phyloP scores from a whole-genome alignment of 1,284 basidiomycete genomes.

The Trichosporon asahii region DNA sequence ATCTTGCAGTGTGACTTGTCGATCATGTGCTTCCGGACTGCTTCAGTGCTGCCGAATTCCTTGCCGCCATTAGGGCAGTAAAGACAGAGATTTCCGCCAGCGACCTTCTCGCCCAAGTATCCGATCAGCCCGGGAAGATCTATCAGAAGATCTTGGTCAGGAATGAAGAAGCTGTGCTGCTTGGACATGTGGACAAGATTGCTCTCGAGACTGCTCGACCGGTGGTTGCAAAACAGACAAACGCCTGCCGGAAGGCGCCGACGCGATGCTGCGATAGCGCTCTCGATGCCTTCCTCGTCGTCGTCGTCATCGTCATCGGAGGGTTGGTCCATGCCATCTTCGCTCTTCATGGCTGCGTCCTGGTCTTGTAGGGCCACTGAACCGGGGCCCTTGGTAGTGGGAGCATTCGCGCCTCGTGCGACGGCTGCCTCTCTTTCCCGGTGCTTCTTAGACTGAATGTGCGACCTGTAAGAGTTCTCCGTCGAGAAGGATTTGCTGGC shows the following conservation, averaged over 20 bases:
- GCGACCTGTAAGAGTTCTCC: slow-evolving; percentile 82
- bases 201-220: slow-evolving; percentile 59
- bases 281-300: slow-evolving; percentile 61
- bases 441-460: slow-evolving; percentile 86
- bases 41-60: slow-evolving; percentile 74
- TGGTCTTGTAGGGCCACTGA: not conserved
- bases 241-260: slow-evolving; percentile 59
- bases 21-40: slow-evolving; percentile 86
- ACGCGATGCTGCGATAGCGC: slow-evolving; percentile 71
- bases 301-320: slow-evolving; percentile 33
- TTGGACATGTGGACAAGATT: slow-evolving; percentile 84
- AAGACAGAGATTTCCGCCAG: slow-evolving; percentile 87
- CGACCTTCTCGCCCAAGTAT: slow-evolving; percentile 91
- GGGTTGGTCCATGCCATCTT: slow-evolving; percentile 54
- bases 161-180: slow-evolving; percentile 91
- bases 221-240: slow-evolving; percentile 81
- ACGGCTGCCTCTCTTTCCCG: slow-evolving; percentile 64
- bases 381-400: not conserved
- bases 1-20: slow-evolving; percentile 97
- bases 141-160: slow-evolving; percentile 85
- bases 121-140: slow-evolving; percentile 76
- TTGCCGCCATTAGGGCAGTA: slow-evolving; percentile 74
- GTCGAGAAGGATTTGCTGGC: slow-evolving; percentile 82
- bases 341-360: not conserved
- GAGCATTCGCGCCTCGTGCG: not conserved